phyloP scores from a whole-genome alignment of 495 filamentous ascomycete genomes.

The Daldinia grandis region DNA sequence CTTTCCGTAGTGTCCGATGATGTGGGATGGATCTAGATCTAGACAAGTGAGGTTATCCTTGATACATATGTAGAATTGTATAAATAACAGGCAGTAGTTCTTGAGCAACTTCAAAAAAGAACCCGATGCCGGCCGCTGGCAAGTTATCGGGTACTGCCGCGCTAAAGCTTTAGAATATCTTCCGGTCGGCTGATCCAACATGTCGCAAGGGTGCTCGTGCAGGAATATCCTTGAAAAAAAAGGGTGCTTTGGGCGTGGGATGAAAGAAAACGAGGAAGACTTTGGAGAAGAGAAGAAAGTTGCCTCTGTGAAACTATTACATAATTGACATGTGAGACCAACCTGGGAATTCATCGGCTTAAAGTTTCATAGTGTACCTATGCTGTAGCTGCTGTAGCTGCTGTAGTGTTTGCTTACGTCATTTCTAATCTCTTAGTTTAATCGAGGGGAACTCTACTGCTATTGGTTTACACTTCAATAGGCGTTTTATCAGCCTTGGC shows the following conservation, averaged over 20 bases:
- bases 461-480: background rate
- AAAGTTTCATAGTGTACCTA: background rate
- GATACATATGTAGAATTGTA: background rate
- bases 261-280: background rate
- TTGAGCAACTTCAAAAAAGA: background rate
- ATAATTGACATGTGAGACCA: slow-evolving; percentile 16
- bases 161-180: slow-evolving; percentile 9
- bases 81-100: background rate
- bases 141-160: slow-evolving; percentile 25
- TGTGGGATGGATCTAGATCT: slow-evolving; percentile 34
- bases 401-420: slow-evolving; percentile 11
- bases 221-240: slow-evolving; percentile 8
- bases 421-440: background rate
- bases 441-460: background rate
- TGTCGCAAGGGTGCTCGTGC: slow-evolving; percentile 20
- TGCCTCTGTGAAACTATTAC: slow-evolving; percentile 3
- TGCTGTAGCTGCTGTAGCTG: background rate
- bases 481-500: background rate
- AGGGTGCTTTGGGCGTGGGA: background rate
- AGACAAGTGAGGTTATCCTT: background rate
- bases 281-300: background rate
- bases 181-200: slow-evolving; percentile 22
- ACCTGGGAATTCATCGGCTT: slow-evolving; percentile 24
- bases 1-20: slow-evolving; percentile 12
- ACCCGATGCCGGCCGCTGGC: slow-evolving; percentile 26